Base-by-base conservation (phyloP, 768 basidiomycete genomes). In the Boletus sensibilis region DNA sequence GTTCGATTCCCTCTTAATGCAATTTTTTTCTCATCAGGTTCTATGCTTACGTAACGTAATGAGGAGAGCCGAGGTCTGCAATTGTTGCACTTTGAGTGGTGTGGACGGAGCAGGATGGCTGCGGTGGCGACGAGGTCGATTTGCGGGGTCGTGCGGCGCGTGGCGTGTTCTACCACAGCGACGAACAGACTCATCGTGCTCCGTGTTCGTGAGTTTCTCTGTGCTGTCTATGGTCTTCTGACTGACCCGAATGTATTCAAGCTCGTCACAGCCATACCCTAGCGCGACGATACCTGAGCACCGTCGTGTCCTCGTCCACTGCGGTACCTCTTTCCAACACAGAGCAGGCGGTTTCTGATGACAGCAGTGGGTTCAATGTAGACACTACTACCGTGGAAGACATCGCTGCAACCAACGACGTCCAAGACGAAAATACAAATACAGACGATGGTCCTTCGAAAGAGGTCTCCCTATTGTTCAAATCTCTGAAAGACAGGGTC, bases 1-100 rank as follows among this genome's bases (percentile, higher is more conserved):
- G 85, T 87, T 87, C 85, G 83, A 87, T 87, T 86, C 85, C 85
- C 64, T 9, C 64, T 66, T 65, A 63, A 66, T 65, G 64, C 64
- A 65, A 7, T 29, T 29, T n/a, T n/a, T n/a, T n/a, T n/a, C n/a
- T n/a, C n/a, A n/a, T n/a, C n/a, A n/a, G n/a, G n/a, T 2, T 5
- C 16, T 0, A 9, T 41, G 14, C 8, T 51, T 45, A 51, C 21
- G 42, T 53, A 53, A 47, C 5, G 1, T 0, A 2, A 43, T n/a
- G n/a, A n/a, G n/a, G n/a, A n/a, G 12, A 42, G 14, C 41, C 43
- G 14, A 27, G 27, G 16, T 44, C 33, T 34, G 16, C 18, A 12
- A 11, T 27, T 10, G 42, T 25, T 23, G 5, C 21, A 46, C 12
- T n/a, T 45, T 4, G 11, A 2, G 5, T 6, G 40, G 13, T 41